These are phyloP conservation scores for Daedalea quercina DNA, from an alignment of 768 basidiomycete species.

Conservation along the genomic window DNA sequence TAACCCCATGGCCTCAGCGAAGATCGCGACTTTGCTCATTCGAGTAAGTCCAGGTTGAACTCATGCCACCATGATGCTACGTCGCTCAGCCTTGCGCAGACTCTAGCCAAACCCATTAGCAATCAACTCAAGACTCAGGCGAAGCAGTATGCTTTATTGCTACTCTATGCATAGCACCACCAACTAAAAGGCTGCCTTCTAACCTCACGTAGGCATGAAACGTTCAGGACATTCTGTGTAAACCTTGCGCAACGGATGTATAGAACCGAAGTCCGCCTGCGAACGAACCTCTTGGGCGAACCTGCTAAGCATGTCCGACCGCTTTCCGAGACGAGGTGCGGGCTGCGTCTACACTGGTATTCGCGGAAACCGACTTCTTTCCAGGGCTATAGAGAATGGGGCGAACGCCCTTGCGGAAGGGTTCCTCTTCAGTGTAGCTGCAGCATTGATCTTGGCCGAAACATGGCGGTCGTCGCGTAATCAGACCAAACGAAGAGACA, in stretches of 20 bases:
- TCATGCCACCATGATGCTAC: neutral
- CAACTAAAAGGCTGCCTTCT: no score
- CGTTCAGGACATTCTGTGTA: constrained; percentile 66
- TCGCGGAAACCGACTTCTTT: neutral
- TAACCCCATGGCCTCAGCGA: constrained; percentile 58
- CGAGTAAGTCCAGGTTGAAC: constrained; percentile 41
- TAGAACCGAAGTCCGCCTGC: constrained; percentile 61
- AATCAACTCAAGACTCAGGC: constrained; percentile 63
- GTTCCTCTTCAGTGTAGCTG: constrained; percentile 76
- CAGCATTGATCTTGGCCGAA: constrained; percentile 68
- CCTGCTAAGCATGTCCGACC: constrained; percentile 66
- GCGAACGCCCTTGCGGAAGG: constrained; percentile 82
- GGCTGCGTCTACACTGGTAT: constrained; percentile 1
- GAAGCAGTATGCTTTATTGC: constrained; percentile 43
- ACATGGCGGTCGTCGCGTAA: constrained; percentile 68
- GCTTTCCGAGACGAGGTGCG: constrained; percentile 68
- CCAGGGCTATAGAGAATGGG: constrained; percentile 79
- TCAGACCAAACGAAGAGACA: constrained; percentile 62
- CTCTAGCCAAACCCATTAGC: constrained; percentile 81
- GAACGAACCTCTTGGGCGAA: constrained; percentile 74
- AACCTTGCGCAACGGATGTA: constrained; percentile 73
- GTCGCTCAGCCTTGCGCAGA: constrained; percentile 35
- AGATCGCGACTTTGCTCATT: constrained; percentile 69
- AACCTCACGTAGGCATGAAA: constrained; percentile 51
- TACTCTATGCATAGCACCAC: neutral